Evolutionary conservation across 495 filamentous ascomycete genomes (phyloP).

Genomic region (Xylaria intraflava): DNA sequence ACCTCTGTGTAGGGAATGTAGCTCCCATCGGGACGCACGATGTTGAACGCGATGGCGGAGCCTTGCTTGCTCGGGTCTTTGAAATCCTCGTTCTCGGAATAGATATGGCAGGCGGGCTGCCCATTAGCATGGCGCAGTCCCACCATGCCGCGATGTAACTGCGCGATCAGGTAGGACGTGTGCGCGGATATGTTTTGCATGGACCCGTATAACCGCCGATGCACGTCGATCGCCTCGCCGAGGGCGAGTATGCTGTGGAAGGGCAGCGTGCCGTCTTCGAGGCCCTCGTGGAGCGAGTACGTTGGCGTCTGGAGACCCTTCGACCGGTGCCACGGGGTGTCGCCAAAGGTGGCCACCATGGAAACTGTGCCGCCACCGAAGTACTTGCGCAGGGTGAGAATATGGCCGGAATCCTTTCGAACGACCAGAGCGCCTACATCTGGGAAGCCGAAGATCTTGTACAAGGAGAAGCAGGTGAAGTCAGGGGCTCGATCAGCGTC

Average conservation of each 20-base stretch:
- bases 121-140: slow-evolving; percentile 56
- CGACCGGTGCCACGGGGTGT: slow-evolving; percentile 55
- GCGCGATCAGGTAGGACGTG: slow-evolving; percentile 48
- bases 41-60: slow-evolving; percentile 65
- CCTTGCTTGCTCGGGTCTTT: slow-evolving; percentile 57
- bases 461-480: slow-evolving; percentile 65
- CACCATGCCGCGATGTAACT: slow-evolving; percentile 46
- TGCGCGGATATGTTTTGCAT: slow-evolving; percentile 59
- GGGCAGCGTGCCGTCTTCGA: slow-evolving; percentile 76
- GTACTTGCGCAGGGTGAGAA: slow-evolving; percentile 57
- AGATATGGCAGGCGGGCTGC: slow-evolving; percentile 49
- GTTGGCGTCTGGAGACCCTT: slow-evolving; percentile 41
- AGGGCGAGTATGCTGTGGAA: slow-evolving; percentile 72
- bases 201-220: slow-evolving; percentile 53
- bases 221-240: slow-evolving; percentile 60
- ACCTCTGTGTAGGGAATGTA: slow-evolving; percentile 54
- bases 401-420: slow-evolving; percentile 53
- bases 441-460: slow-evolving; percentile 80
- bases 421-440: slow-evolving; percentile 68
- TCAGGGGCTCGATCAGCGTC: slow-evolving; percentile 58
- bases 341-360: slow-evolving; percentile 53
- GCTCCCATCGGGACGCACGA: slow-evolving; percentile 47
- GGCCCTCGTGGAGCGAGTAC: slow-evolving; percentile 52
- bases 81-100: slow-evolving; percentile 50
- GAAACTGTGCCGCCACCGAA: slow-evolving; percentile 77